Base-by-base conservation (phyloP, 2,329 filamentous ascomycete species). In the Cytospora chrysosperma region DNA sequence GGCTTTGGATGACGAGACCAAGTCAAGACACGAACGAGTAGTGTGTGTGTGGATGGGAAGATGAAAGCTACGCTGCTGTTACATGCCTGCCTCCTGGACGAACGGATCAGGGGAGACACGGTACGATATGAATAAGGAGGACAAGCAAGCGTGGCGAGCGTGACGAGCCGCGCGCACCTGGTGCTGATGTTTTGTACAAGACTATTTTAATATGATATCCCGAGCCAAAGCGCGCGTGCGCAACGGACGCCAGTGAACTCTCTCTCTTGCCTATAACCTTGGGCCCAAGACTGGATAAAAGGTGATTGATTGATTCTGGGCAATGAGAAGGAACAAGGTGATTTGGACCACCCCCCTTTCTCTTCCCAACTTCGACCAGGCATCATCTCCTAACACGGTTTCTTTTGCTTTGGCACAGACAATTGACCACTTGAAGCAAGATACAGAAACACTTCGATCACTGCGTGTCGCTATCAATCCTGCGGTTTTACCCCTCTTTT, bases 241-340 rank as follows among this genome's bases (percentile, higher is more conserved):
- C 34, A n/a, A 47, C 21, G 17, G 13, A 12, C 30, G 24, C 21
- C 21, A 21, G 13, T 13, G n/a, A 15, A 19, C 12, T 15, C 21
- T 26, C 10, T 13, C 43, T 34, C 27, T 61, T n/a, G n/a, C n/a
- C n/a, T n/a, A n/a, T n/a, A n/a, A 32, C 21, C 27, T 34, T 26
- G 58, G 58, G 27, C 26, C 17, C 21, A 24, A 28, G 24, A 32
- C 28, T n/a, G 15, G 34, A 49, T 32, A 6, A 17, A 43, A 3
- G 0, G 21, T 24, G 21, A 37, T 13, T 9, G n/a, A n/a, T 37
- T 4, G 13, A 21, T 17, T n/a, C n/a, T n/a, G 5, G 1, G 19
- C 59, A 37, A 49, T 27, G 51, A 55, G 37, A 61, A 52, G 49
- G 13, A 24, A 61, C 47, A 55, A 37, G n/a, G 19, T 15, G 4